phyloP scores from a whole-genome alignment of 2,329 filamentous ascomycete genomes.

The Botrytis elliptica region DNA sequence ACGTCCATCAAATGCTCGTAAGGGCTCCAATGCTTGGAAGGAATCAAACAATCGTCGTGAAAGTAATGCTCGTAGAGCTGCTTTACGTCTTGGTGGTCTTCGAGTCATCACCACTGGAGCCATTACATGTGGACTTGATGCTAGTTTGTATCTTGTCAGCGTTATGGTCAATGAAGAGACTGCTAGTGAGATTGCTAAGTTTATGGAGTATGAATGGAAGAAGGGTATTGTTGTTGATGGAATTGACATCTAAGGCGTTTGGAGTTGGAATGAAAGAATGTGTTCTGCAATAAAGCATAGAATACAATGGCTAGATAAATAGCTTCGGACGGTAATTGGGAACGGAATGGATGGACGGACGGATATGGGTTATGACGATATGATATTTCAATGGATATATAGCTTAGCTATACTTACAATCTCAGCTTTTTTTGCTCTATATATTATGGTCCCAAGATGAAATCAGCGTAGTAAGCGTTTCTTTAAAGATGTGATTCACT shows the following conservation, averaged over 20 bases:
- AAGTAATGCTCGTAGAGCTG: slow-evolving; percentile 74
- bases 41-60: slow-evolving; percentile 72
- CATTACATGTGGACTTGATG: slow-evolving; percentile 77
- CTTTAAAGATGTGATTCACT: neutral
- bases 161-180: slow-evolving; percentile 76
- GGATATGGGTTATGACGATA: slow-evolving; percentile 13
- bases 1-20: slow-evolving; percentile 64
- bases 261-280: slow-evolving; percentile 23
- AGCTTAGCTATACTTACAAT: slow-evolving; percentile 39
- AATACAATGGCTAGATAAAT: slow-evolving; percentile 23
- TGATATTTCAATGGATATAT: slow-evolving; percentile 3
- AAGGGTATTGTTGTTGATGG: slow-evolving; percentile 84
- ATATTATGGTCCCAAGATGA: neutral
- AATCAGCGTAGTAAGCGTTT: neutral
- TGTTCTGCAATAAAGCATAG: slow-evolving; percentile 23
- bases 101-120: slow-evolving; percentile 79
- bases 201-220: slow-evolving; percentile 80
- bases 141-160: slow-evolving; percentile 79
- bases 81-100: slow-evolving; percentile 56
- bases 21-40: slow-evolving; percentile 82
- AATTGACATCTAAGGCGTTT: slow-evolving; percentile 66
- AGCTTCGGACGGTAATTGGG: slow-evolving; percentile 13
- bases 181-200: slow-evolving; percentile 70
- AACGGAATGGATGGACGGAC: slow-evolving; percentile 6
- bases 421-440: slow-evolving; percentile 13